phyloP scores from a whole-genome alignment of 495 filamentous ascomycete genomes.

The Aspergillus incahuasiensis region DNA sequence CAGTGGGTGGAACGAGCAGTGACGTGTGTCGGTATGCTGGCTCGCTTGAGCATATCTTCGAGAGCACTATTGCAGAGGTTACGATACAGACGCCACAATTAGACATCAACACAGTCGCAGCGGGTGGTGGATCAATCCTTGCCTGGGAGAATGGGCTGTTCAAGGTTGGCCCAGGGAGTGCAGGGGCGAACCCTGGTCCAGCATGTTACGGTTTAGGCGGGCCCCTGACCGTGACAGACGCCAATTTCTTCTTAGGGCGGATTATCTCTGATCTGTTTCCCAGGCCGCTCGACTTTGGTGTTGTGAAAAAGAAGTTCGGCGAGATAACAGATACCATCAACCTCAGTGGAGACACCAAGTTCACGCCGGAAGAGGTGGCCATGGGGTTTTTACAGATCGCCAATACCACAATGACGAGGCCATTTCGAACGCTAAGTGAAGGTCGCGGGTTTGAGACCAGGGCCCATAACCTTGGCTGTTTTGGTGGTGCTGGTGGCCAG shows the following conservation, averaged over 20 bases:
- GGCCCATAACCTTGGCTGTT: conserved; percentile 81
- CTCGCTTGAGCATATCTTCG: conserved; percentile 85
- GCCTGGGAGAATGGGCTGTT: too few species aligned
- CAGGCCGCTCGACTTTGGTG: conserved; percentile 61
- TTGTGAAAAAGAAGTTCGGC: conserved; percentile 55
- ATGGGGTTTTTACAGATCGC: conserved; percentile 78
- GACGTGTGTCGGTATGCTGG: conserved; percentile 86
- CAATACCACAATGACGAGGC: conserved; percentile 94
- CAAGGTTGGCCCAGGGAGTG: conserved; percentile 69
- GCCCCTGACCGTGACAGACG: conserved; percentile 84
- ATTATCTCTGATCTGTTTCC: conserved; percentile 89
- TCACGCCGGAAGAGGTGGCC: conserved; percentile 74
- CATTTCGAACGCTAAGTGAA: conserved; percentile 87
- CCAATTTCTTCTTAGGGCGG: conserved; percentile 77
- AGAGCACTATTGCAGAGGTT: conserved; percentile 85
- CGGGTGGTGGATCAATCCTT: too few species aligned
- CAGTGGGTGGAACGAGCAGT: conserved; percentile 33
- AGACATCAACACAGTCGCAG: too few species aligned
- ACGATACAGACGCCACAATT: conserved; percentile 47
- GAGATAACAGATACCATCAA: conserved; percentile 72
- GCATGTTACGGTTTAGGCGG: conserved; percentile 89
- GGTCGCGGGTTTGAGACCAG: conserved; percentile 84
- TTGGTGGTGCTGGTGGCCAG: conserved; percentile 93
- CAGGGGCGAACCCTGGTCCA: conserved; percentile 80
- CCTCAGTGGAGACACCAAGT: conserved; percentile 34